Conservation (phyloP, 768 basidiomycete genomes). For the Crepidotus variabilis region DNA sequence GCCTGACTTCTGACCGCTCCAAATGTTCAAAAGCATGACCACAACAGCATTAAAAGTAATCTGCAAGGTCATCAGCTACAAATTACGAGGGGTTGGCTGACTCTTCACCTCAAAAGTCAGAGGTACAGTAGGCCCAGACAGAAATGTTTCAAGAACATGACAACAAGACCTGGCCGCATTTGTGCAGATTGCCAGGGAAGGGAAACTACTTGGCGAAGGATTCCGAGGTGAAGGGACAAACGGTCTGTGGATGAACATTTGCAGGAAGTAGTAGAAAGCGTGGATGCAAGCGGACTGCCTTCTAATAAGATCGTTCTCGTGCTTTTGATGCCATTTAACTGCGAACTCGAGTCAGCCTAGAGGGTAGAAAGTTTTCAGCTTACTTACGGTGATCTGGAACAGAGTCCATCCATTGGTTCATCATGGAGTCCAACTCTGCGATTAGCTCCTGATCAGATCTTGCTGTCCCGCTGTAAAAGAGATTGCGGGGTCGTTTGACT, state of each 20-base stretch:
- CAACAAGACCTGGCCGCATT: constrained; percentile 77
- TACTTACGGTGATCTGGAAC: constrained; percentile 50
- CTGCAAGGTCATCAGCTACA: constrained; percentile 15
- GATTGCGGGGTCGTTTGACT: constrained; percentile 38
- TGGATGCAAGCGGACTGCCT: constrained; percentile 56
- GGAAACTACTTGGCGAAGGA: constrained; percentile 35
- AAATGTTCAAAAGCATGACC: constrained; percentile 63
- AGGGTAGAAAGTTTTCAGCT: background rate
- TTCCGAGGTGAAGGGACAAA: constrained; percentile 59
- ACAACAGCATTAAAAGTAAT: constrained; percentile 41
- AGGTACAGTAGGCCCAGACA: constrained; percentile 25
- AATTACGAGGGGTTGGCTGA: constrained; percentile 29
- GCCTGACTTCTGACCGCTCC: constrained; percentile 42
- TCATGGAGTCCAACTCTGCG: constrained; percentile 64
- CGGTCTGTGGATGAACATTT: constrained; percentile 76
- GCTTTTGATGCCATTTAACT: constrained; percentile 44
- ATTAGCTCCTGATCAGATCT: constrained; percentile 59
- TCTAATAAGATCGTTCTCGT: constrained; percentile 35
- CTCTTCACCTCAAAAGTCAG: constrained; percentile 22
- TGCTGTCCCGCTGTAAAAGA: constrained; percentile 44
- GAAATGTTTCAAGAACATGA: constrained; percentile 56
- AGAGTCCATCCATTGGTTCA: constrained; percentile 73
- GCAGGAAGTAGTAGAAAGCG: constrained; percentile 42
- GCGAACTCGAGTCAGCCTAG: background rate
- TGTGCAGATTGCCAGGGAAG: constrained; percentile 79